phyloP scores from a whole-genome alignment of 805 yeast species.

The Lipomyces orientalis region DNA sequence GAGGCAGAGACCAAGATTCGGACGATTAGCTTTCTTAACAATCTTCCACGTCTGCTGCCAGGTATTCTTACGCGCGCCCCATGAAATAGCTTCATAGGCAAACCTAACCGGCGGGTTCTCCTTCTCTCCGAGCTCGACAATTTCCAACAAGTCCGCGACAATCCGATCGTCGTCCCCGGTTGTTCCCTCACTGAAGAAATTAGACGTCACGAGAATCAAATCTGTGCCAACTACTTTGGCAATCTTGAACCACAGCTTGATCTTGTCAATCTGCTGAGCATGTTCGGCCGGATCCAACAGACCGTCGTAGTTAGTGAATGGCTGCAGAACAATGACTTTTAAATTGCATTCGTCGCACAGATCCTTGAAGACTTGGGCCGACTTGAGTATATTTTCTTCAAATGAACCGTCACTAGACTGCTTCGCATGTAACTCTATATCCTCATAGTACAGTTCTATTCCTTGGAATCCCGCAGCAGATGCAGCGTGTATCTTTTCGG shows the following conservation, averaged over 20 bases:
- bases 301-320: constrained; percentile 25
- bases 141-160: constrained; percentile 23
- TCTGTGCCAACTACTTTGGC: constrained; percentile 19
- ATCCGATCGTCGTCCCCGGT: constrained; percentile 24
- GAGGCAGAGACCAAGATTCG: constrained; percentile 44
- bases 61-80: constrained; percentile 41
- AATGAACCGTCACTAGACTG: neutral
- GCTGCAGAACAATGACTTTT: constrained; percentile 13
- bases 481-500: constrained; percentile 15
- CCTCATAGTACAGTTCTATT: constrained; percentile 22
- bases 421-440: constrained; percentile 13
- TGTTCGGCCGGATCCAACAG: constrained; percentile 14
- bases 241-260: constrained; percentile 26
- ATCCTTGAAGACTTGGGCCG: constrained; percentile 2
- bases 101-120: constrained; percentile 35
- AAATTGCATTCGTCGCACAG: constrained; percentile 15
- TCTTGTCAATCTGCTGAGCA: constrained; percentile 12
- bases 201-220: constrained; percentile 30
- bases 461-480: constrained; percentile 16
- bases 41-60: constrained; percentile 38
- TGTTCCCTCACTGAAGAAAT: constrained; percentile 11
- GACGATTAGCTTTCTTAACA: constrained; percentile 38
- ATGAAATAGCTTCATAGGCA: constrained; percentile 44
- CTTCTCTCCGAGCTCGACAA: constrained; percentile 28
- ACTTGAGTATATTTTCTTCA: neutral